phyloP scores from a whole-genome alignment of 257 asterid species.

The Lycium ferocissimum region DNA sequence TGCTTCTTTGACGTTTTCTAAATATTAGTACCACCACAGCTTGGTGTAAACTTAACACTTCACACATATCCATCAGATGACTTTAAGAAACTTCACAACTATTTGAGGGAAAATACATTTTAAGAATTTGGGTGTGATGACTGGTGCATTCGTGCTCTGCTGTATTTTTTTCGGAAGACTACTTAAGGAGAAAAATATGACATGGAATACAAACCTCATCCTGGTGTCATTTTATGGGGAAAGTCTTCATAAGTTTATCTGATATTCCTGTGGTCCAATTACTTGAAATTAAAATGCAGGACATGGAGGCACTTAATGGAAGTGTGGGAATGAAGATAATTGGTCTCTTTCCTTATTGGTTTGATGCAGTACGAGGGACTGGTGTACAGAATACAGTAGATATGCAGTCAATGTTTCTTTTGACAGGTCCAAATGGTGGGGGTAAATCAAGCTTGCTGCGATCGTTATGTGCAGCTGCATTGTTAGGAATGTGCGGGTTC shows the following conservation, averaged over 20 bases:
- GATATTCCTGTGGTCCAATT: neutral
- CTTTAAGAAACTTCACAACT: neutral
- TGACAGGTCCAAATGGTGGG: constrained; percentile 99
- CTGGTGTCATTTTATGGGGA: neutral
- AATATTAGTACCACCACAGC: neutral
- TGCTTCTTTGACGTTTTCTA: constrained; percentile 10
- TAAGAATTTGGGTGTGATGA: neutral
- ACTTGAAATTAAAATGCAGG: constrained; percentile 49
- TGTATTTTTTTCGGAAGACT: neutral
- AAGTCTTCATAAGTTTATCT: neutral
- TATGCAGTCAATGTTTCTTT: constrained; percentile 82
- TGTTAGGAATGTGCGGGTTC: constrained; percentile 88
- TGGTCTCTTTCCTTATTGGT: constrained; percentile 95
- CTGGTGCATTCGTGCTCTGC: neutral
- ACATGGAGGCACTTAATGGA: constrained; percentile 35
- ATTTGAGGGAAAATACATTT: neutral
- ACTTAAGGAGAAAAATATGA: neutral
- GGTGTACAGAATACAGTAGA: constrained; percentile 78
- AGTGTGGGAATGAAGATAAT: constrained; percentile 68
- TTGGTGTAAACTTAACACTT: neutral
- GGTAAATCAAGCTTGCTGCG: constrained; percentile 94
- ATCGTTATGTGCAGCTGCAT: constrained; percentile 92
- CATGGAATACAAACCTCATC: neutral
- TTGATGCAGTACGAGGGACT: constrained; percentile 84
- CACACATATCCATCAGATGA: neutral